Percentiles rank a stretch among this genome's conserved stretches.
phyloP scores from a whole-genome alignment of 805 yeast species.

The Saturnispora bothae region DNA sequence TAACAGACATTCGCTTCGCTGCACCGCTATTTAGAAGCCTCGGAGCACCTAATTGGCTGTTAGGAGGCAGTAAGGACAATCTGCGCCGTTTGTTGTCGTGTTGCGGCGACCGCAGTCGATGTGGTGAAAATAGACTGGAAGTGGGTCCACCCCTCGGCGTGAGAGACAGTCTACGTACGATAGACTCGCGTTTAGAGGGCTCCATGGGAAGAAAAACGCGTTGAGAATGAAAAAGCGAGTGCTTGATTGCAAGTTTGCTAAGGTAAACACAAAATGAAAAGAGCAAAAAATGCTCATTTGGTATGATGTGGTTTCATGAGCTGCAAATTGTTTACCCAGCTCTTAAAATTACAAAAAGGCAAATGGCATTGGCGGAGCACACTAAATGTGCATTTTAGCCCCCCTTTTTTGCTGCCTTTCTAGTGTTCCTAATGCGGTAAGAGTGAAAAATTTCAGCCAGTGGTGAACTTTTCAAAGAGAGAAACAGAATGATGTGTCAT shows the following conservation, averaged over 20 bases:
- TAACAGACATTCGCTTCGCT: conserved; percentile 19
- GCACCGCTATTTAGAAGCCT: conserved; percentile 18
- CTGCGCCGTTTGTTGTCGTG: conserved; percentile 18
- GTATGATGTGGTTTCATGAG: no score
- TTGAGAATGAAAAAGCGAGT: no score
- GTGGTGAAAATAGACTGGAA: conserved; percentile 12
- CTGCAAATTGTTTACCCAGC: no score
- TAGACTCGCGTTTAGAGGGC: conserved; percentile 3
- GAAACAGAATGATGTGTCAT: no score
- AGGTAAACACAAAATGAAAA: background rate
- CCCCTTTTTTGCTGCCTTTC: no score
- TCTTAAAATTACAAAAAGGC: no score
- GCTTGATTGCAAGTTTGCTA: background rate
- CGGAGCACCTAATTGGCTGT: conserved; percentile 23
- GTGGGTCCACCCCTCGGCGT: no score
- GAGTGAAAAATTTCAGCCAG: background rate
- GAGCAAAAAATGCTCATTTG: background rate
- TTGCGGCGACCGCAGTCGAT: background rate
- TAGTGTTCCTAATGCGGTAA: no score
- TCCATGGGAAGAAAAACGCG: background rate
- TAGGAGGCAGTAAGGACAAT: conserved; percentile 22
- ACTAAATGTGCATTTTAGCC: no score
- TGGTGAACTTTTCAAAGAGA: background rate
- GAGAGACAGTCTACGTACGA: conserved; percentile 2
- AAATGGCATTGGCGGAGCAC: no score